Evolutionary conservation across 305 asterid species (phyloP), one percentile per base, ranked within the genome.

Genomic region (Fraxinus albicans): DNA sequence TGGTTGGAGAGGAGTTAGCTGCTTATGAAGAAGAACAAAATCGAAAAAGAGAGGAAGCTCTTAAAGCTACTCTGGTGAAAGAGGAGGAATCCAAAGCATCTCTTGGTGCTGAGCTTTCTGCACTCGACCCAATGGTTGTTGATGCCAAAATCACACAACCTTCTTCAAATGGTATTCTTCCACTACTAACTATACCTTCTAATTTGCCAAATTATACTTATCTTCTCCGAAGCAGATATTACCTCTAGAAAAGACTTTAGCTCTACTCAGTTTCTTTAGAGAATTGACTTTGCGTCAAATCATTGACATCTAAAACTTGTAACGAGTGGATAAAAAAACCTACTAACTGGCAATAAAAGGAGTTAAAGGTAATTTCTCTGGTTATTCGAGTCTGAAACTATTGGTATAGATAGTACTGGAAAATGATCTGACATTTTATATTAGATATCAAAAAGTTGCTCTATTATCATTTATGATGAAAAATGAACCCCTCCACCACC

Each of bases 1-100:
- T 96, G 89, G 97, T 87, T 86, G 99, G 98, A 85, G 99, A 96
- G 88, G 99, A 96, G 89, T 87, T 96, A 91, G 97, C 98, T 87
- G 99, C 99, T 81, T 96, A 96, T 87, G 99, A 96, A 89, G 98
- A 94, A 89, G 98, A 93, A 85, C 97, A 92, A 87, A 89, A 87
- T 75, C 92, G 91, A 25, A 92, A 87, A 82, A 91, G 87, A 86
- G 99, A 96, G 87, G 98, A 93, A 86, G 97, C 98, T 78, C 96
- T 91, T 77, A 94, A 91, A 91, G 98, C 98, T 86, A 72, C 92
- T 85, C 94, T 88, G 29, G 63, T 89, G 76, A 92, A 94, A 91
- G 98, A 96, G 88, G 99, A 94, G 90, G 95, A 93, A 90, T 87
- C 94, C 84, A 93, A 92, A 89, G 89, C 92, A 80, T 79, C 90